Evolutionary conservation across 2,329 filamentous ascomycete genomes (phyloP), one percentile per base, ranked within the genome.

Genomic region (Lasiodiplodia sp.): DNA sequence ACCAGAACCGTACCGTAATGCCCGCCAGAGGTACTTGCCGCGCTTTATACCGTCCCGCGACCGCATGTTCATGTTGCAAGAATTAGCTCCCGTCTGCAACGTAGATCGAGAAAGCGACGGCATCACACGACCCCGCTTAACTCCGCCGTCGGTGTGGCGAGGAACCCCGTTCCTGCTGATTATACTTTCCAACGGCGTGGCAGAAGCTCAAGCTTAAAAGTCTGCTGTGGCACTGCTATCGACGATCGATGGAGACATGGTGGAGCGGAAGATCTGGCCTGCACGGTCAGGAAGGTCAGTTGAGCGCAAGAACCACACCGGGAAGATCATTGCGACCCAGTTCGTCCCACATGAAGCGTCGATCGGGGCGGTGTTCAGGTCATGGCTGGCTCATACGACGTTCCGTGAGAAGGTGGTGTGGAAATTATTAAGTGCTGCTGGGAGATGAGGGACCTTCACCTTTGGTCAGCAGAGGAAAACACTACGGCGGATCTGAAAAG

Each of bases 191-290:
- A 40, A 8, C 38, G 23, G 28, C 25, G 57, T 62, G 57, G 57
- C 57, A 62, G n/a, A 49, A 21, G 21, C 55, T 40, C 10, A 21
- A 63, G 31, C 58, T 63, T 44, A 28, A 23, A 28, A 51, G 11
- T 38, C 4, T 37, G 44, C 44, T 25, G 28, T 52, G 58, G 58
- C 44, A n/a, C 58, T 63, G 25, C 34, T 51, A 28, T 25, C n/a
- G 44, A 37, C 44, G 58, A 63, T 63, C 58, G 44, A 63, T 52
- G 58, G 58, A 63, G 58, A 63, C 40, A 11, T 52, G 58, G 44
- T 63, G 58, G 58, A 63, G 58, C 51, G 51, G 23, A 8, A 63
- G 31, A 34, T 18, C 44, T 63, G 58, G 44, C 23, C 44, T 63
- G 40, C 34, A 52, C 58, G 44, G 18, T 25, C 28, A 34, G 11